These are phyloP conservation scores for Eleusine indica DNA, from an alignment of 176 grass and related monocot genomes.

Conservation along the genomic window DNA sequence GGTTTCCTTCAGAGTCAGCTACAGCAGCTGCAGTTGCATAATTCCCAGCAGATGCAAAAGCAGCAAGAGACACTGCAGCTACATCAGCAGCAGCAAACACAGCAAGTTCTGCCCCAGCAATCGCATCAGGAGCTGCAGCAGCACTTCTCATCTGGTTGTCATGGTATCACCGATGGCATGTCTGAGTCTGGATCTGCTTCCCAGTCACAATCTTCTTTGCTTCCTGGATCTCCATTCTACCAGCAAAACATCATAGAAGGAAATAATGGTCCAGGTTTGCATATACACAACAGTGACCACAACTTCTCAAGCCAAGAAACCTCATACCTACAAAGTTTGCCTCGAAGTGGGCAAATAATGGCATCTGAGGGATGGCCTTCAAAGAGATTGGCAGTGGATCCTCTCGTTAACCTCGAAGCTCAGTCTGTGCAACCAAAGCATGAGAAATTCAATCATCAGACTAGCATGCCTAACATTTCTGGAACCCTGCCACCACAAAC, in stretches of 20 bases:
- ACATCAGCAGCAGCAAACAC: slow-evolving; percentile 41
- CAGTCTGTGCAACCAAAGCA: slow-evolving; percentile 50
- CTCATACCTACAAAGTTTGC: slow-evolving; percentile 58
- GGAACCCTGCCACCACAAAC: slow-evolving; percentile 50
- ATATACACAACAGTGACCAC: slow-evolving; percentile 60
- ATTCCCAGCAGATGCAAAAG: slow-evolving; percentile 40
- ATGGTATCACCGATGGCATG: slow-evolving; percentile 53
- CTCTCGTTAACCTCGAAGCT: slow-evolving; percentile 47
- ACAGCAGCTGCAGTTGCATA: slow-evolving; percentile 54
- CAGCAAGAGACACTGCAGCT: slow-evolving; percentile 2
- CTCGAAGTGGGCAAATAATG: slow-evolving; percentile 54
- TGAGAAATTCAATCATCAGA: slow-evolving; percentile 45
- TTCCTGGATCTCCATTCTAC: slow-evolving; percentile 48
- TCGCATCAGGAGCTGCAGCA: slow-evolving; percentile 54
- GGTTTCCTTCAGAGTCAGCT: slow-evolving; percentile 71
- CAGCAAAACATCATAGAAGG: slow-evolving; percentile 59
- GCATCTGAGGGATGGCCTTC: slow-evolving; percentile 74
- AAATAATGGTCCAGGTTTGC: slow-evolving; percentile 50
- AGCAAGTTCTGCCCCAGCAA: slow-evolving; percentile 38
- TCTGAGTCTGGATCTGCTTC: slow-evolving; percentile 50
- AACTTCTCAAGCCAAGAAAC: slow-evolving; percentile 77
- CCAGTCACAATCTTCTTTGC: slow-evolving; percentile 53
- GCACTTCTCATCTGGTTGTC: slow-evolving; percentile 55
- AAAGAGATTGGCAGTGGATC: slow-evolving; percentile 72
- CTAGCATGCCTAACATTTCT: slow-evolving; percentile 51